Base-by-base conservation (phyloP, 176 grass and related monocot species). In the Puccinellia tenuiflora region DNA sequence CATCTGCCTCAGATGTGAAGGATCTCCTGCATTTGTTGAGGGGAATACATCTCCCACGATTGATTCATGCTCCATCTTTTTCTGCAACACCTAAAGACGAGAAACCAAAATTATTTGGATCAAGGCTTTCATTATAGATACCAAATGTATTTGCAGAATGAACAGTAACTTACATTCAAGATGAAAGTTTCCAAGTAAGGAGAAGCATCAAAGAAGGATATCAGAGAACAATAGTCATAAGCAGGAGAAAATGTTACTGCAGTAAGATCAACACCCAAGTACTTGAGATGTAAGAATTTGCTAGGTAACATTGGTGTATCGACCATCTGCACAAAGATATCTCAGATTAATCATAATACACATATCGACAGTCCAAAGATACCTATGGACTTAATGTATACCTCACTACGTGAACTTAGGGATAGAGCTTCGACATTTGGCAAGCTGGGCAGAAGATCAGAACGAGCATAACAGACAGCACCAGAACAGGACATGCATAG, bases 161-260 rank as follows among this genome's bases (percentile, higher is more conserved):
- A 72, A 45, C 22, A 42, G 0, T n/a, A 7, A 15, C 67, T 57
- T 82, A 72, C 67, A 43, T 56, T 5, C 66, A 82, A 38, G 79
- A 29, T 42, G 20, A 82, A 82, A 30, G 66, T 82, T 10, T 56
- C 66, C 35, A 82, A 72, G 79, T 35, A 72, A 82, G 67, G 80
- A 16, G 67, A 45, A 29, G 67, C 67, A n/a, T 82, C 34, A 56
- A 82, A 24, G 28, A 71, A 82, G 20, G 33, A 82, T 30, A 69
- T 66, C 14, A 71, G 24, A 46, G 51, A 82, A 42, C 70, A 72
- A 42, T 30, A 82, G 56, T 82, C 80, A 72, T 82, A 71, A 14
- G n/a, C 31, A 6, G 79, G 48, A 21, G 1, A 35, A 21, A 42
- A 26, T 50, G 15, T 30, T 15, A 2, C 24, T 82, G 35, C 24